phyloP scores from a whole-genome alignment of 2,329 filamentous ascomycete genomes.

The Diaporthe eres region DNA sequence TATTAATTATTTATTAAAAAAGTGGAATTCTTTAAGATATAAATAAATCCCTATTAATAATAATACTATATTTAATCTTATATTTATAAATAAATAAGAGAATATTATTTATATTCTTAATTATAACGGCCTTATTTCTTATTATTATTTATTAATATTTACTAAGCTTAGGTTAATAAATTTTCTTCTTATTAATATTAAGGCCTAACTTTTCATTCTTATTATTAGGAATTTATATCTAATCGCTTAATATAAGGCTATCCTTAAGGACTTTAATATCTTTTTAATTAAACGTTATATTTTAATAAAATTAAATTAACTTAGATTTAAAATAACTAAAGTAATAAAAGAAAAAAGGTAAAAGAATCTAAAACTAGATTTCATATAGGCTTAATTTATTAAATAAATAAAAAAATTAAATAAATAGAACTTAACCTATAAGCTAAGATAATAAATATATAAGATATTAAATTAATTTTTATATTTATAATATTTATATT shows the following conservation, averaged over 20 bases:
- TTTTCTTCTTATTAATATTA: not conserved
- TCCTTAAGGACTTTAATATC: not conserved
- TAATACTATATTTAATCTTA: not conserved
- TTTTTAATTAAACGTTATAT: not conserved
- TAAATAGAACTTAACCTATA: not conserved
- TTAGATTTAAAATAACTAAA: not conserved
- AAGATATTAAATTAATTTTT: not conserved
- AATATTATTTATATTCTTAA: not conserved
- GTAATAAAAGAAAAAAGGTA: not conserved
- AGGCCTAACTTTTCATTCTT: not conserved
- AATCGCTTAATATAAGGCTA: not conserved
- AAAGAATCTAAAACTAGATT: not conserved
- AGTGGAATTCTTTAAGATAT: rapidly evolving
- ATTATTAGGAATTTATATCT: not conserved
- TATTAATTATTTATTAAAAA: not conserved
- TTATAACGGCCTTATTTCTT: not conserved
- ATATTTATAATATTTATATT: not conserved
- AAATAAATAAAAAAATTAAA: not conserved
- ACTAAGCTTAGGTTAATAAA: not conserved
- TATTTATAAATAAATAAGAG: not conserved
- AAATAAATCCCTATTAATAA: not conserved
- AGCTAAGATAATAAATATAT: not conserved
- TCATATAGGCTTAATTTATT: not conserved
- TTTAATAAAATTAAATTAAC: not conserved
- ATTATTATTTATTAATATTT: not conserved